Percentiles rank a stretch among this genome's conserved stretches.
These are phyloP conservation scores for Coemansia sp. DNA, from an alignment of 192 early-diverging fungal genomes.

Conservation along the genomic window DNA sequence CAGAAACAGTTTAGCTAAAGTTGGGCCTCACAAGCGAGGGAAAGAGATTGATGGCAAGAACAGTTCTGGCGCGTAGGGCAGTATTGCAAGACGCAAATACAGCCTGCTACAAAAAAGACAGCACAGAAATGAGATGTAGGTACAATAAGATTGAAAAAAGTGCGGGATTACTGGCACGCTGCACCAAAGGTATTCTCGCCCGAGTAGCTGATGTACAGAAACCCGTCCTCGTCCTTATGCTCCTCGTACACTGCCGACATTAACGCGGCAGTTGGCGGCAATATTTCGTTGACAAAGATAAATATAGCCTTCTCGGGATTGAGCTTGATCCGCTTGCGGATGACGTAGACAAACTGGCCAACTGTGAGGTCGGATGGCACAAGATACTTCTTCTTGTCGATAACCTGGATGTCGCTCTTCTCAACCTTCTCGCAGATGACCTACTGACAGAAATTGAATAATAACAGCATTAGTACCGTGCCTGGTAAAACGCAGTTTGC, in stretches of 20 bases:
- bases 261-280: conserved; percentile 91
- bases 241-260: conserved; percentile 95
- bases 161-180: background rate
- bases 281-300: conserved; percentile 95
- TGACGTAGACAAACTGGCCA: conserved; percentile 96
- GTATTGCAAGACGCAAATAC: background rate
- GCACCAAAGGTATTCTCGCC: conserved; percentile 86
- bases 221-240: conserved; percentile 97
- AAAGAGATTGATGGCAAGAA: too few relatives aligned
- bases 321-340: conserved; percentile 95
- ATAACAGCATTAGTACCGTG: background rate
- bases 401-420: conserved; percentile 92
- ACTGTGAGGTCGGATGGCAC: conserved; percentile 96
- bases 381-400: conserved; percentile 99
- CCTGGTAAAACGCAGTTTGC: background rate
- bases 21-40: too few relatives aligned
- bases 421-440: conserved; percentile 95
- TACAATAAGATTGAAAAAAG: conserved; percentile 16
- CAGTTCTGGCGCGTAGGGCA: too few relatives aligned
- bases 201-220: conserved; percentile 92
- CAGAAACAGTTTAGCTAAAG: too few relatives aligned
- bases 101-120: conserved; percentile 8
- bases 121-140: conserved; percentile 6
- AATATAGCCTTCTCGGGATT: conserved; percentile 98
- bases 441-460: conserved; percentile 18